A percentile compares a stretch with the other conserved stretches of the same genome.
Conservation (phyloP, 73 alveolate species). For the Paramecium biaurelia region DNA sequence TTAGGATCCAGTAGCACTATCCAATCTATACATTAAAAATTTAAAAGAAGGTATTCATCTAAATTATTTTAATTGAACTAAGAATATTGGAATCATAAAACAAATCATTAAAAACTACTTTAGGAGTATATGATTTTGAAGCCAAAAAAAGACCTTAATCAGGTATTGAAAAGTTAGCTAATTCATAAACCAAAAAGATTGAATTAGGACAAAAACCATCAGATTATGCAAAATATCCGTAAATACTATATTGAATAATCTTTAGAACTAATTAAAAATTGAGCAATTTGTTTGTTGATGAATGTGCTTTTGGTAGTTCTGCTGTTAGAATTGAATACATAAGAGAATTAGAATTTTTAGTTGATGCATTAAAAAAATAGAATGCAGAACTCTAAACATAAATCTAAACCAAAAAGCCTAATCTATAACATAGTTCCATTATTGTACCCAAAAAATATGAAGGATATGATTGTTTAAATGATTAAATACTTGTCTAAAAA, state of each 20-base stretch:
- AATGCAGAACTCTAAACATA: neutral
- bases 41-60: neutral
- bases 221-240: constrained; percentile 53
- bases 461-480: constrained; percentile 4
- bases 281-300: neutral
- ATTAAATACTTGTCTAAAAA: neutral
- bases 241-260: neutral
- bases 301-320: neutral
- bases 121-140: neutral
- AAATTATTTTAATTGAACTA: neutral
- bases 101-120: neutral
- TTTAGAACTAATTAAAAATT: neutral
- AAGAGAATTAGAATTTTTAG: neutral
- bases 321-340: constrained; percentile 17
- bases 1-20: neutral
- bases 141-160: neutral
- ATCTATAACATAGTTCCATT: neutral
- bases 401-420: neutral
- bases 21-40: constrained; percentile 26
- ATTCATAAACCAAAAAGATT: neutral
- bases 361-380: constrained; percentile 20
- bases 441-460: neutral
- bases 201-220: constrained; percentile 14
- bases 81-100: neutral
- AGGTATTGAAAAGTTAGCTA: neutral